These are phyloP conservation scores for Aspergillus ellipticus DNA, from an alignment of 495 filamentous ascomycete species.

Conservation along the genomic window DNA sequence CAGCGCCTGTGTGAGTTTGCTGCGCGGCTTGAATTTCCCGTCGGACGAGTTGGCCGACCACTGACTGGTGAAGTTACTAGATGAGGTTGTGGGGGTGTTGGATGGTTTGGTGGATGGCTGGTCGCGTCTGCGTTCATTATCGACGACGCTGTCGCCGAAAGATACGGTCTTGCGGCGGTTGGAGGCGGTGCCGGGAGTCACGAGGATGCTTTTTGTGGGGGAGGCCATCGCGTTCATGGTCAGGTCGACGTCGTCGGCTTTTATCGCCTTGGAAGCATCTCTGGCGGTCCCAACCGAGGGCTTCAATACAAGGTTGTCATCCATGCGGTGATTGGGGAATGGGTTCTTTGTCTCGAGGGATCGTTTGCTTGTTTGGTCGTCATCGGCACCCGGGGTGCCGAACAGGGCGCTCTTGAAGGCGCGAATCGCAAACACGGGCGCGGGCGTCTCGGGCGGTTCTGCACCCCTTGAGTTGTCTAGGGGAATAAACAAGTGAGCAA, in stretches of 20 bases:
- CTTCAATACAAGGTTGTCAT: slow-evolving; percentile 21
- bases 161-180: slow-evolving; percentile 85
- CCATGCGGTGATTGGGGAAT: slow-evolving; percentile 18
- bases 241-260: slow-evolving; percentile 27
- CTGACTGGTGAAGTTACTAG: slow-evolving; percentile 63
- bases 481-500: slow-evolving; percentile 4
- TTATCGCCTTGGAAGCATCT: slow-evolving; percentile 23
- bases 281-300: slow-evolving; percentile 18
- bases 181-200: slow-evolving; percentile 81
- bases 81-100: slow-evolving; percentile 36
- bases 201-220: slow-evolving; percentile 76
- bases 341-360: slow-evolving; percentile 17
- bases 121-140: slow-evolving; percentile 52
- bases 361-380: slow-evolving; percentile 25
- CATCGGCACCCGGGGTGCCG: slow-evolving; percentile 67
- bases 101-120: slow-evolving; percentile 26
- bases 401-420: slow-evolving; percentile 90
- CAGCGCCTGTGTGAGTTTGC: slow-evolving; percentile 44
- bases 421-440: slow-evolving; percentile 87
- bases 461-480: slow-evolving; percentile 36
- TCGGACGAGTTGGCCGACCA: slow-evolving; percentile 55
- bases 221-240: slow-evolving; percentile 43
- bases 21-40: slow-evolving; percentile 40
- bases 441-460: slow-evolving; percentile 86
- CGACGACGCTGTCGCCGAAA: slow-evolving; percentile 68